phyloP scores from a whole-genome alignment of 2,329 filamentous ascomycete genomes.

The Metarhizium brunneum region DNA sequence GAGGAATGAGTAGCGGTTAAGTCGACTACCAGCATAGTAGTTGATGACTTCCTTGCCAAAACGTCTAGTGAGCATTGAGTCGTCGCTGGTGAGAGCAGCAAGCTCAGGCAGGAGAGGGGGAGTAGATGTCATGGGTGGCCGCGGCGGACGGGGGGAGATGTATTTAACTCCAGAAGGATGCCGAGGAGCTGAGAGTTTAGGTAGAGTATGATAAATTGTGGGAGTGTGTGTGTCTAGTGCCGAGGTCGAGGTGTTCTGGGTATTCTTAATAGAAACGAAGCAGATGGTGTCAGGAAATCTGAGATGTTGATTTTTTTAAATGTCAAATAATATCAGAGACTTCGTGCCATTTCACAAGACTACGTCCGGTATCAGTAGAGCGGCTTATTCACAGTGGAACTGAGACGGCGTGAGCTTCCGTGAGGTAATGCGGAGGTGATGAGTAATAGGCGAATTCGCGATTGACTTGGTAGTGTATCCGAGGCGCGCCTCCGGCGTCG shows the following conservation, averaged over 20 bases:
- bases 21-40: conserved; percentile 71
- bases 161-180: neutral
- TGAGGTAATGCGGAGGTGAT: neutral
- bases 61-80: conserved; percentile 63
- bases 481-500: neutral
- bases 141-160: neutral
- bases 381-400: neutral
- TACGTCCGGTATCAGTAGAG: too few relatives aligned
- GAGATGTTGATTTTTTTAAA: neutral
- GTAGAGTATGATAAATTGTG: too few relatives aligned
- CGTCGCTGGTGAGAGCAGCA: conserved; percentile 34
- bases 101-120: conserved; percentile 32
- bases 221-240: too few relatives aligned
- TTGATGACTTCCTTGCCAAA: conserved; percentile 75
- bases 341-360: too few relatives aligned
- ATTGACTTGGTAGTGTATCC: neutral
- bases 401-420: neutral
- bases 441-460: neutral
- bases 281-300: neutral
- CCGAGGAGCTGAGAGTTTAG: neutral
- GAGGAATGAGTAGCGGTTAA: conserved; percentile 75
- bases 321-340: too few relatives aligned
- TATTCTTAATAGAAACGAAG: too few relatives aligned
- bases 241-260: too few relatives aligned
- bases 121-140: conserved; percentile 20